Evolutionary conservation across 1,284 basidiomycete species (phyloP), one percentile per base, ranked within the genome.

Genomic region (Cryptococcus sp.): DNA sequence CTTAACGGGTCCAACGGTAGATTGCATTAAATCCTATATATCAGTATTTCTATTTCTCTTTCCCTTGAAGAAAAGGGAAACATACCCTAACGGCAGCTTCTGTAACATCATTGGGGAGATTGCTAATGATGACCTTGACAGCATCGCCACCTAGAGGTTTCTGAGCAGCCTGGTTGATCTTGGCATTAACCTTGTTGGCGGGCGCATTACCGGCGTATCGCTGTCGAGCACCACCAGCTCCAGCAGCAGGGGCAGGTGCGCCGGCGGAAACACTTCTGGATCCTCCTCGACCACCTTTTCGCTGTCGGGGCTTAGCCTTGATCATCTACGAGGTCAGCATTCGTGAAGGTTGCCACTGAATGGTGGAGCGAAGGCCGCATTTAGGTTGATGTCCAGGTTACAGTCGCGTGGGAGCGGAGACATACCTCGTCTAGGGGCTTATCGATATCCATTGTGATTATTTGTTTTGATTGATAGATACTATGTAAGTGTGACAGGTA

Each of bases 41-140:
- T 23, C n/a, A 23, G 34, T n/a, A 39, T 22, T 19, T 16, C 4
- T 24, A 5, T 14, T n/a, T n/a, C 7, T 19, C 42, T 24, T 32
- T 19, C 41, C 46, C 23, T 25, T 10, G 41, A 36, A 19, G 41
- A 21, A 7, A 31, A 7, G 43, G 10, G 11, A 40, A 31, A 78
- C 81, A 61, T 66, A 96, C 91, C 81, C 87, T 91, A 73, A 98
- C 85, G 76, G 96, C 91, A 21, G 81, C 78, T 75, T 98, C 94
- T 62, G 90, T 93, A 46, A 98, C 94, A 72, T 98, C 94, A n/a
- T 76, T 71, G 25, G 94, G 94, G 52, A 98, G 83, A 74, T 96
- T 96, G 64, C 89, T 92, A 56, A 98, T 90, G 66, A 98, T 91
- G 66, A 98, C 94, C 80, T 98, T 98, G 77, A 87, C 84, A 2